Percentiles rank a stretch among this genome's conserved stretches.
phyloP scores from a whole-genome alignment of 352 stramenopile genomes.

The Blastocystis hominis region DNA sequence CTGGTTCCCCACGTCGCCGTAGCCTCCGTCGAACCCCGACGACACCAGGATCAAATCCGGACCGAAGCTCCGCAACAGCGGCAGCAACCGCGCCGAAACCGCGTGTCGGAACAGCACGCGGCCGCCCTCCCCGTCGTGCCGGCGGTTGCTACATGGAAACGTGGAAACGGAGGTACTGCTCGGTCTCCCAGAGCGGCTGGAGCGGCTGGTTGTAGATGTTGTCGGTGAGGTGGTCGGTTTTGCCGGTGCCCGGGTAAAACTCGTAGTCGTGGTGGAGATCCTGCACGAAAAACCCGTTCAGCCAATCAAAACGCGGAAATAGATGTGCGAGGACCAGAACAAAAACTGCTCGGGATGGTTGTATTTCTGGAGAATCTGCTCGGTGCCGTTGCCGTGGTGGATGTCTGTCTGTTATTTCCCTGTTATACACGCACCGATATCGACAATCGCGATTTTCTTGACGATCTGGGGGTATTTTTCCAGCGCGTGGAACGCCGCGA shows the following conservation, averaged over 20 bases:
- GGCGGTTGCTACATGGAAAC: not conserved
- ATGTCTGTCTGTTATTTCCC: slow-evolving; percentile 52
- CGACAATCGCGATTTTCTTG: slow-evolving; percentile 80
- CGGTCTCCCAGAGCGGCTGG: slow-evolving; percentile 67
- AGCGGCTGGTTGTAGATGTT: slow-evolving; percentile 78
- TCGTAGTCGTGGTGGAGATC: slow-evolving; percentile 62
- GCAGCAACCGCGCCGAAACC: slow-evolving; percentile 69
- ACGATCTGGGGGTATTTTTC: slow-evolving; percentile 71
- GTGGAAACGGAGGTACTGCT: not conserved
- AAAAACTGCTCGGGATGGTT: slow-evolving; percentile 59
- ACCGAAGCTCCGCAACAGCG: slow-evolving; percentile 67
- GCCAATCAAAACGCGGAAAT: slow-evolving; percentile 18
- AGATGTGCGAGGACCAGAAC: slow-evolving; percentile 61
- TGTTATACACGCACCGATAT: slow-evolving; percentile 69
- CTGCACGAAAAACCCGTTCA: not conserved
- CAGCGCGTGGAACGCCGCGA: slow-evolving; percentile 81
- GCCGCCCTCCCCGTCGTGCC: slow-evolving; percentile 22
- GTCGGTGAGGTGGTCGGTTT: slow-evolving; percentile 67
- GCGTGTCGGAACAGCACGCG: slow-evolving; percentile 65
- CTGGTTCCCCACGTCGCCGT: slow-evolving; percentile 69
- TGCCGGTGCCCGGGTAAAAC: slow-evolving; percentile 71
- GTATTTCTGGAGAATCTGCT: slow-evolving; percentile 65
- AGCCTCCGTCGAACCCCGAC: slow-evolving; percentile 71
- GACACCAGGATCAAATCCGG: slow-evolving; percentile 74
- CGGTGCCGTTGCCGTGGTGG: slow-evolving; percentile 78